Conservation (phyloP, 768 basidiomycete genomes). For the Dioszegia aurantiaca region DNA sequence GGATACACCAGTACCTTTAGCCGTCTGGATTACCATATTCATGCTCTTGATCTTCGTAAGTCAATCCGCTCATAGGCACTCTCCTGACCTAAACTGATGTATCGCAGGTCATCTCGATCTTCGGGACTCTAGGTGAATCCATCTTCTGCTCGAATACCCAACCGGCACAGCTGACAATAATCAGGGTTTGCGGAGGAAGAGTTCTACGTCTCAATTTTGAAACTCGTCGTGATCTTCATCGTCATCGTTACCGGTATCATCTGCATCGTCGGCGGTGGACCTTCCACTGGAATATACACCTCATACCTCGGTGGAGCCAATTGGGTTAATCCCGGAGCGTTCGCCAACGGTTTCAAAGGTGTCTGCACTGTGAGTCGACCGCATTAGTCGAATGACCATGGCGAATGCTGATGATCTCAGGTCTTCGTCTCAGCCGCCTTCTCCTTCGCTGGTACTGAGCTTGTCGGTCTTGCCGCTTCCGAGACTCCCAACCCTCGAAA, state of each 20-base stretch:
- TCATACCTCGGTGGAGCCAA: slow-evolving; percentile 56
- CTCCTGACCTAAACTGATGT: no score
- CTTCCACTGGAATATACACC: slow-evolving; percentile 57
- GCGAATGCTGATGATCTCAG: neutral
- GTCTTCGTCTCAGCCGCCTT: slow-evolving; percentile 83
- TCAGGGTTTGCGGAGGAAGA: slow-evolving; percentile 45
- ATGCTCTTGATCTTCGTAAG: slow-evolving; percentile 62
- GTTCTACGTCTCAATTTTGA: slow-evolving; percentile 28
- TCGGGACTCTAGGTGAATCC: slow-evolving; percentile 38
- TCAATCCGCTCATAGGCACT: no score
- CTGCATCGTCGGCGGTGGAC: slow-evolving; percentile 84
- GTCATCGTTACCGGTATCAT: slow-evolving; percentile 58
- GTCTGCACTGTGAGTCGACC: slow-evolving; percentile 56
- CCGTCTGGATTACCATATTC: slow-evolving; percentile 51
- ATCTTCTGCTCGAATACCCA: no score
- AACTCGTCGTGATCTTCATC: slow-evolving; percentile 28
- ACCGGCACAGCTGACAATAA: no score
- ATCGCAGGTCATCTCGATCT: slow-evolving; percentile 28
- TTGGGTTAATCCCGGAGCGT: slow-evolving; percentile 72
- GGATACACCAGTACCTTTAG: slow-evolving; percentile 33
- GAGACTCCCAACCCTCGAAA: slow-evolving; percentile 74
- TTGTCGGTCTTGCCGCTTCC: slow-evolving; percentile 61
- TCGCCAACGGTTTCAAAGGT: slow-evolving; percentile 69
- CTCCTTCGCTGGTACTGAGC: slow-evolving; percentile 75
- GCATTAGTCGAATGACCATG: no score